These are phyloP conservation scores for Colletotrichum camelliae DNA, from an alignment of 2,329 filamentous ascomycete genomes.

Conservation along the genomic window DNA sequence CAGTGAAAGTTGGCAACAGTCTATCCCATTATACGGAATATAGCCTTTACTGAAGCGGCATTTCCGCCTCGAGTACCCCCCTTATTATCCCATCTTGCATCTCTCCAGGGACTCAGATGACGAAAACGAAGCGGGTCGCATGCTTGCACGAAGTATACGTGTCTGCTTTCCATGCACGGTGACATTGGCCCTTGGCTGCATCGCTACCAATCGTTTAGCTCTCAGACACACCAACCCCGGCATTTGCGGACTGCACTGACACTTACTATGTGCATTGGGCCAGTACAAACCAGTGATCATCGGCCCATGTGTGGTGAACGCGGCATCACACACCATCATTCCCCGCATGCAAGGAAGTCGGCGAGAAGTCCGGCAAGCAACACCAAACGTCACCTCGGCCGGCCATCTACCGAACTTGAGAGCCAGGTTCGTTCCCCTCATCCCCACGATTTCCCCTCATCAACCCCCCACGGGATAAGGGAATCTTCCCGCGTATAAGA, in stretches of 20 bases:
- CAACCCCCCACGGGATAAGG: not conserved
- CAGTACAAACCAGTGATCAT: not conserved
- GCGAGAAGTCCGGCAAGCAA: not conserved
- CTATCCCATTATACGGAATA: not conserved
- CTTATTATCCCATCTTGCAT: not conserved
- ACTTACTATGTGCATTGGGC: not conserved
- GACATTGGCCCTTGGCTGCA: not conserved
- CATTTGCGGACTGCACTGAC: not conserved
- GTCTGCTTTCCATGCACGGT: not conserved
- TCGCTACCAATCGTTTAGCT: not conserved
- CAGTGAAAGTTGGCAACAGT: not conserved
- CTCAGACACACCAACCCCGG: not conserved
- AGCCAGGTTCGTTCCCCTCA: not conserved
- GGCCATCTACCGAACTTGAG: not conserved
- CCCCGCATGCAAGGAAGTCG: not conserved
- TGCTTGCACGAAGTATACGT: not conserved
- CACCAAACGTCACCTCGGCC: constrained; percentile 1
- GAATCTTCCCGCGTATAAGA: not conserved
- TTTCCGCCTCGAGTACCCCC: not conserved
- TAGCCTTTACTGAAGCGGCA: not conserved
- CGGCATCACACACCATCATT: not conserved
- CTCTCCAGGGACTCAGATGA: not conserved
- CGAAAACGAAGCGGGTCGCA: not conserved
- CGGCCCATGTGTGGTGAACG: not conserved
- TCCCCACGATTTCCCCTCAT: constrained; percentile 5